Evolutionary conservation across 2,329 filamentous ascomycete species (phyloP).

Genomic region (Xylariales sp.): DNA sequence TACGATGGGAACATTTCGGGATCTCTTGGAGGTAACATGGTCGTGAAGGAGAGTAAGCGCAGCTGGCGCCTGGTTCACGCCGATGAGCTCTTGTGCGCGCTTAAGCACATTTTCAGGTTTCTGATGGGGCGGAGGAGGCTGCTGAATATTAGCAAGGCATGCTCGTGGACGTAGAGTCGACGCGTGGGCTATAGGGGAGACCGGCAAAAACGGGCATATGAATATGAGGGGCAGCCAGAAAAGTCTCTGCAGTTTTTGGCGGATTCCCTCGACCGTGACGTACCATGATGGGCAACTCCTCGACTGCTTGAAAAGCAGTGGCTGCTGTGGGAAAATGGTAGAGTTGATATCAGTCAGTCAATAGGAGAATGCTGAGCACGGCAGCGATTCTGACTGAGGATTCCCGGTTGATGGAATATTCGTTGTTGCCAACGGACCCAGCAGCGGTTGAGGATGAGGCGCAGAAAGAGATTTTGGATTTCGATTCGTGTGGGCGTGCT

Average conservation of each 20-base stretch:
- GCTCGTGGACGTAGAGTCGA: too few species aligned
- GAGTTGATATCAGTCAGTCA: conserved; percentile 22
- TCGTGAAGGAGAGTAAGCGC: conserved; percentile 95
- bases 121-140: conserved; percentile 94
- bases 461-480: conserved; percentile 23
- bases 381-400: conserved; percentile 1
- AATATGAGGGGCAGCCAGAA: too few species aligned
- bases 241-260: too few species aligned
- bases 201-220: too few species aligned
- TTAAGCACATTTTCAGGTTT: conserved; percentile 99
- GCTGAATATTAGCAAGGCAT: not conserved
- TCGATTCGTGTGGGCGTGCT: conserved; percentile 15
- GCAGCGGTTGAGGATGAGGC: conserved; percentile 7
- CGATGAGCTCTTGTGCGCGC: conserved; percentile 97
- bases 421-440: conserved; percentile 6
- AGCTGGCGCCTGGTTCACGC: conserved; percentile 87
- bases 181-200: too few species aligned
- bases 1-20: conserved; percentile 92
- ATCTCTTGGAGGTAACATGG: conserved; percentile 98
- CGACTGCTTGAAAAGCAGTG: conserved; percentile 34
- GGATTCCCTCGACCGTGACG: conserved; percentile 12
- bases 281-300: conserved; percentile 48
- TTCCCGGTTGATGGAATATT: conserved; percentile 5
- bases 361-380: conserved; percentile 7
- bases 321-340: conserved; percentile 29